Conservation (phyloP, 108 stramenopile species). For the Nitzschia sp. region DNA sequence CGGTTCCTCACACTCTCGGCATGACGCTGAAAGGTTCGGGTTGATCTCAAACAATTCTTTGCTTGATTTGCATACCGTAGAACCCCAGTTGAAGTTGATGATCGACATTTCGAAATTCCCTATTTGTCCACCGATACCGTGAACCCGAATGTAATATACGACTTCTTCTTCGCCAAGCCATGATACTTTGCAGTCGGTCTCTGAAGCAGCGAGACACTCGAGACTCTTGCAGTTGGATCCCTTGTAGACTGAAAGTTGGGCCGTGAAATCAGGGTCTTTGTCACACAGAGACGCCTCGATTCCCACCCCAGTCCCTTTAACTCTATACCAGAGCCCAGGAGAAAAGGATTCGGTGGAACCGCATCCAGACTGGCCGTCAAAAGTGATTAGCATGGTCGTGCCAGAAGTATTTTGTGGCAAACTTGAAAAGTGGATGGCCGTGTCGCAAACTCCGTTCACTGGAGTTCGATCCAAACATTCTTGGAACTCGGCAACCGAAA, state of each 20-base stretch:
- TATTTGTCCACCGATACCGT: not conserved
- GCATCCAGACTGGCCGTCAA: not conserved
- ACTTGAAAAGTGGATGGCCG: not conserved
- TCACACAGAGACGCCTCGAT: constrained; percentile 5
- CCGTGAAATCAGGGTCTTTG: not conserved
- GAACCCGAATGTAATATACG: not conserved
- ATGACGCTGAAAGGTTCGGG: not conserved
- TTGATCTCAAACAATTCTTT: not conserved
- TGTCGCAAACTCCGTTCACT: not conserved
- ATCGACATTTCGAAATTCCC: constrained; percentile 4
- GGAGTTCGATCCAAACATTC: not conserved
- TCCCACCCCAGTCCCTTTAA: not conserved
- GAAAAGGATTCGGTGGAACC: not conserved
- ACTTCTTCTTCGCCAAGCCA: not conserved
- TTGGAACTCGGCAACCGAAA: not conserved
- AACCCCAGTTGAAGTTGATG: not conserved
- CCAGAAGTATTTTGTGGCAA: not conserved
- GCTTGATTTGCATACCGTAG: not conserved
- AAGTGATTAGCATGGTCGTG: not conserved
- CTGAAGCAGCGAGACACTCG: not conserved
- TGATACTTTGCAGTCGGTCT: not conserved
- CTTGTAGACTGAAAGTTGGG: not conserved
- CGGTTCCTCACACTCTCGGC: not conserved
- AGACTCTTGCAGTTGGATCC: not conserved
- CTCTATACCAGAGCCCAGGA: constrained; percentile 4